Evolutionary conservation across 306 rosid species (phyloP).

Genomic region (Senna tora): DNA sequence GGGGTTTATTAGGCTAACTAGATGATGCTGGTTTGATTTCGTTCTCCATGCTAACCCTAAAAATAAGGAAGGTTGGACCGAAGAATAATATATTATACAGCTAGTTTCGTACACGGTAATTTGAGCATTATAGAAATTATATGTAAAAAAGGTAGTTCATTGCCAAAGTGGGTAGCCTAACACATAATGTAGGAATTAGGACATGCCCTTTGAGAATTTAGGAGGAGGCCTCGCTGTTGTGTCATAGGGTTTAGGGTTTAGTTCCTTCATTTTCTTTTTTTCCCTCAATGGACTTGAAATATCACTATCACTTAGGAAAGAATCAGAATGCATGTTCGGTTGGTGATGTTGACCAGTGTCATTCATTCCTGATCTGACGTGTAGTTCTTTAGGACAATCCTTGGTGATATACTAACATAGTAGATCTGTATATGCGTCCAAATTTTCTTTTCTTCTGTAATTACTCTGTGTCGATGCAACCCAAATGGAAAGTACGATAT

Average conservation of each 20-base stretch:
- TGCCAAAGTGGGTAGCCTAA: no score
- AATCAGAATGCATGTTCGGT: background rate
- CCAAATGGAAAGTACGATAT: background rate
- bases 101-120: no score
- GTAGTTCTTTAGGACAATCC: background rate
- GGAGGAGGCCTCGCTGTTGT: background rate
- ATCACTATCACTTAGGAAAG: background rate
- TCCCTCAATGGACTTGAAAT: background rate
- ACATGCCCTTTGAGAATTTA: background rate
- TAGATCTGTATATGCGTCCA: background rate
- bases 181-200: no score
- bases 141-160: no score
- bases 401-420: background rate
- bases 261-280: background rate
- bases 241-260: background rate
- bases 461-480: background rate
- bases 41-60: background rate
- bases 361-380: background rate
- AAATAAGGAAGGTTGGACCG: background rate
- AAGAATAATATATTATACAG: no score
- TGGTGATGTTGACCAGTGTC: background rate
- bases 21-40: background rate
- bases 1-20: background rate
- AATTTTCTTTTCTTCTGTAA: background rate
- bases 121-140: background rate